Evolutionary conservation across 1,284 basidiomycete species (phyloP).

Genomic region (Trametes polyzona): DNA sequence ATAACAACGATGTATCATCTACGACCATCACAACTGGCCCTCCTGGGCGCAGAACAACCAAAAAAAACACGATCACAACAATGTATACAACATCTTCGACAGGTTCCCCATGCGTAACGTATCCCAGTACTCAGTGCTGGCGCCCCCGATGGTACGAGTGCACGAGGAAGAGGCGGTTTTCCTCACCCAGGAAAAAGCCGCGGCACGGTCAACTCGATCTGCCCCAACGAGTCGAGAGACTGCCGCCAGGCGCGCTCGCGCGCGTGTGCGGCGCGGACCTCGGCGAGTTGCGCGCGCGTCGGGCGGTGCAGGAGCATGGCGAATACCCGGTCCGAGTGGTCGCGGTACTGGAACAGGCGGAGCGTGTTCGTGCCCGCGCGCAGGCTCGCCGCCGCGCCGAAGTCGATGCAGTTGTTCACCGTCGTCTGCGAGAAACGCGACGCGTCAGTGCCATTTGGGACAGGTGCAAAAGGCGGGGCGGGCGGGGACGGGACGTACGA

Average conservation of each 20-base stretch:
- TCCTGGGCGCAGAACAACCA: too few relatives aligned
- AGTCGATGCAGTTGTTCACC: slow-evolving; percentile 15
- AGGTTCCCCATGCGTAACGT: too few relatives aligned
- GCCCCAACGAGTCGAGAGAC: slow-evolving; percentile 9
- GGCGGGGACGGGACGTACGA: slow-evolving; percentile 8
- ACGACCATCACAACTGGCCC: too few relatives aligned
- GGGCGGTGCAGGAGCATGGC: slow-evolving; percentile 21
- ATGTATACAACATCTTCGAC: too few relatives aligned
- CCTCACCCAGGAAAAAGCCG: slow-evolving; percentile 4
- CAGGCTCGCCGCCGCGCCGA: slow-evolving; percentile 9
- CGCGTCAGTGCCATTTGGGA: too few relatives aligned
- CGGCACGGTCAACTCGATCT: slow-evolving; percentile 9
- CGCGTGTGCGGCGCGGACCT: slow-evolving; percentile 8
- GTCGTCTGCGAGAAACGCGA: not conserved
- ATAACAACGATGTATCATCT: too few relatives aligned
- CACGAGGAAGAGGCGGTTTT: too few relatives aligned
- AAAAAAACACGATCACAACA: too few relatives aligned
- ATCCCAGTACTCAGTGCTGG: too few relatives aligned
- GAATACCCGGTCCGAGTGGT: slow-evolving; percentile 22
- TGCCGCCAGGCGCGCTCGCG: slow-evolving; percentile 7
- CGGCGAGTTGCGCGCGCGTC: slow-evolving; percentile 16
- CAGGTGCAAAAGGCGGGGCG: not conserved
- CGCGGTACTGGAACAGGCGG: slow-evolving; percentile 20
- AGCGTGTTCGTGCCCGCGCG: slow-evolving; percentile 13
- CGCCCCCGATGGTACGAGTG: too few relatives aligned